Base-by-base conservation (phyloP, 129 eudicot genomes). In the Ambrosia trifida region DNA sequence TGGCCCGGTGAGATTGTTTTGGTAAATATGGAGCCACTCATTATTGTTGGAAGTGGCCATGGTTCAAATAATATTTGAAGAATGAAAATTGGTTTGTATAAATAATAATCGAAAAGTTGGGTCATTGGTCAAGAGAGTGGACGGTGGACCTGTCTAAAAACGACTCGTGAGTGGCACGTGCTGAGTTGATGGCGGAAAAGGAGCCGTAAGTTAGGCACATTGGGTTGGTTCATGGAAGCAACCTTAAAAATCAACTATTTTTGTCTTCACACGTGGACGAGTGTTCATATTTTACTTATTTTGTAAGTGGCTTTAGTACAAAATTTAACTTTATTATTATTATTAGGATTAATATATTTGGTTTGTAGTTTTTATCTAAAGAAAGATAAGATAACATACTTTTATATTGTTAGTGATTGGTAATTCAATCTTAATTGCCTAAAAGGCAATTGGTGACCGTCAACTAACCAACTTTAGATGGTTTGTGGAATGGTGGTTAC, bases 11-110 rank as follows among this genome's bases (percentile, higher is more conserved):
- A 67, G 63, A 58, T 81, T 76, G 5, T 67, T 74, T 54, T 68
- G 76, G 76, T 76, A 76, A 52, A 82, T 44, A 33, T 82, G 73
- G 43, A 65, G 73, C 82, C 82, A 82, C 28, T 82, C 85, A 33
- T 56, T 65, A 33, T 56, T 65, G 79, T 43, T 74, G 14, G 83
- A 61, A 44, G 63, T 69, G 43, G 84, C 75, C 84, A 80, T 79
- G 45, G 14, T 52, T 61, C 8, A 31, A 62, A 32, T 17, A 17
- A 49, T 38, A n/a, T 68, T 76, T 73, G 49, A 69, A 44, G 80
- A 63, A 63, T 33, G 8, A 3, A 51, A 74, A 33, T 28, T 61
- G 17, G 56, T 28, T 61, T 28, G 56, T 79, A 51, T 77, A 61
- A 45, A 78, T 78, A 78, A 64, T 41, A 2, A 54, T 40, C 44